Conservation (phyloP, 352 stramenopile genomes). For the Stramenopiles sp. region DNA sequence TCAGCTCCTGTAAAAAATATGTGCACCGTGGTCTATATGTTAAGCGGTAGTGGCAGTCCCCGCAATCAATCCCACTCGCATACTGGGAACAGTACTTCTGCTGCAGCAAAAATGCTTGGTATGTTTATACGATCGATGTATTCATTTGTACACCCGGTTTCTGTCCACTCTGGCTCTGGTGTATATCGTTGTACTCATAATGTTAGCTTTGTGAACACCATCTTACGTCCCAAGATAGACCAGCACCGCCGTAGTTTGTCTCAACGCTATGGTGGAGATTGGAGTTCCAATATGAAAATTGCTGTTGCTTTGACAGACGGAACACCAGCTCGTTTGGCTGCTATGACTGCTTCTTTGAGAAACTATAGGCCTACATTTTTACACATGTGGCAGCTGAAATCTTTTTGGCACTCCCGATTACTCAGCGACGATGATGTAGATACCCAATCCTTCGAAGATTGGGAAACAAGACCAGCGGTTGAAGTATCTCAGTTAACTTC, state of each 20-base stretch:
- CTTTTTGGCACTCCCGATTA: conserved; percentile 89
- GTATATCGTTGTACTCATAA: conserved; percentile 47
- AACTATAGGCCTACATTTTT: conserved; percentile 82
- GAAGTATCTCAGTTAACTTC: conserved; percentile 47
- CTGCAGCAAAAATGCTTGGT: conserved; percentile 27
- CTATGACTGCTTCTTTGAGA: conserved; percentile 80
- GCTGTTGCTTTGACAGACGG: conserved; percentile 80
- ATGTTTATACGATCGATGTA: conserved; percentile 70
- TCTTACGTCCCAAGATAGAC: background rate
- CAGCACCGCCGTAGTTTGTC: background rate
- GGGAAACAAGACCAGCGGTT: conserved; percentile 78
- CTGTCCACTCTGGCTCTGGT: conserved; percentile 83
- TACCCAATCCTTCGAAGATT: conserved; percentile 86
- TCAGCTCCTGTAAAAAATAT: background rate
- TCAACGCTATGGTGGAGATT: background rate
- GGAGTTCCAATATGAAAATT: background rate
- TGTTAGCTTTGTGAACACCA: background rate
- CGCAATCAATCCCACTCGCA: conserved; percentile 70
- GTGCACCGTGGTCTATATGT: background rate
- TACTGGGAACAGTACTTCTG: conserved; percentile 83
- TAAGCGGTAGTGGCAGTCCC: conserved; percentile 73
- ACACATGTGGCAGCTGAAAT: conserved; percentile 97
- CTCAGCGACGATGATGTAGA: conserved; percentile 85
- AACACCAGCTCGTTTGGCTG: conserved; percentile 73
- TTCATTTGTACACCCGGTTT: conserved; percentile 69